Conservation (phyloP, 805 yeast species). For the Allodekkera sacchari region DNA sequence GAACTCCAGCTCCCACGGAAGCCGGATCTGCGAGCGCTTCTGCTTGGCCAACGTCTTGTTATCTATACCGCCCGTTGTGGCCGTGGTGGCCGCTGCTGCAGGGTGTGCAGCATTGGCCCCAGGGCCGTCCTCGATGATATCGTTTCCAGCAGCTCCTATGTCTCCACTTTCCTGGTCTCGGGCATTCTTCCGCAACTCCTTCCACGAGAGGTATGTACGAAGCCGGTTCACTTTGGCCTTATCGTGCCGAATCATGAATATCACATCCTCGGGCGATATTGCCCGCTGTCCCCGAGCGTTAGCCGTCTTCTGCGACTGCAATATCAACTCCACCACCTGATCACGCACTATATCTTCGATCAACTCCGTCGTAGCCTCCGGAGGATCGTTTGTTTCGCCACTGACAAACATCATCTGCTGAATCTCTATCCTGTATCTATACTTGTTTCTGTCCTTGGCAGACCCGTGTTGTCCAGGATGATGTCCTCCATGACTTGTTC, state of each 20-base stretch:
- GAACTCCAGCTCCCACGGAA: conserved; percentile 93
- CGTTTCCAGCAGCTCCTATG: conserved; percentile 21
- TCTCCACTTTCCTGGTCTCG: conserved; percentile 52
- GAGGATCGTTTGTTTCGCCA: conserved; percentile 93
- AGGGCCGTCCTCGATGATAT: conserved; percentile 22
- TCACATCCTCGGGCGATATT: conserved; percentile 87
- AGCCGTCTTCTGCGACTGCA: conserved; percentile 74
- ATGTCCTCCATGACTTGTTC: too few relatives aligned
- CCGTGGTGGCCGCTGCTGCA: conserved; percentile 33
- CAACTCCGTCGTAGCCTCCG: conserved; percentile 81
- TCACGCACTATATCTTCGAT: conserved; percentile 94
- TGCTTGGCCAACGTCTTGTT: conserved; percentile 38
- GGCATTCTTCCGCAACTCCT: conserved; percentile 82
- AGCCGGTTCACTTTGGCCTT: conserved; percentile 88
- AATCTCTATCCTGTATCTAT: conserved; percentile 83
- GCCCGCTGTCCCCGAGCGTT: conserved; percentile 72
- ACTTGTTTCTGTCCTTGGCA: conserved; percentile 31
- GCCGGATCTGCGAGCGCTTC: conserved; percentile 64
- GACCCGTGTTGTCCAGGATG: too few relatives aligned
- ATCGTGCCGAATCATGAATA: conserved; percentile 86
- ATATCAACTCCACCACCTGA: conserved; percentile 78
- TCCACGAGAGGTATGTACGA: conserved; percentile 91
- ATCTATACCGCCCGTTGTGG: conserved; percentile 27
- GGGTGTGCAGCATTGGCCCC: conserved; percentile 17
- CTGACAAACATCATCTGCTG: conserved; percentile 99